These are phyloP conservation scores for Calonectria pseudoturangicola DNA, from an alignment of 2,329 filamentous ascomycete genomes.

Conservation along the genomic window DNA sequence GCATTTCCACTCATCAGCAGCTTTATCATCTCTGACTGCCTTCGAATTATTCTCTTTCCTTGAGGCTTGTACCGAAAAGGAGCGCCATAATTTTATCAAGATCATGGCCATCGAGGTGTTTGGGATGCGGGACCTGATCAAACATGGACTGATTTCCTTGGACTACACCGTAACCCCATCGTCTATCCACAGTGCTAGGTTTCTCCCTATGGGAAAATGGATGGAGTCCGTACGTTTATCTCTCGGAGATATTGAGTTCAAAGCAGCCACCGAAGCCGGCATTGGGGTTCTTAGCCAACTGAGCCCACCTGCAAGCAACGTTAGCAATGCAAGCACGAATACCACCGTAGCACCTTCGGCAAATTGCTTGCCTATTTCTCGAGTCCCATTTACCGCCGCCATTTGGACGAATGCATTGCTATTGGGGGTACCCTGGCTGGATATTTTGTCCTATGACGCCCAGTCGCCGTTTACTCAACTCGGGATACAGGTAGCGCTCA, in stretches of 20 bases:
- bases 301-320: conserved; percentile 8
- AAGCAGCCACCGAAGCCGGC: conserved; percentile 9
- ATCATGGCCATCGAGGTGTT: conserved; percentile 29
- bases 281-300: conserved; percentile 25
- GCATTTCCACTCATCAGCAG: background rate
- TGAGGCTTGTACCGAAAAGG: conserved; percentile 12
- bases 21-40: conserved; percentile 1
- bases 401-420: conserved; percentile 19
- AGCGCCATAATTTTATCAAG: conserved; percentile 25
- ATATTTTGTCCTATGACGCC: conserved; percentile 20
- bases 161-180: conserved; percentile 30
- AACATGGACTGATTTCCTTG: conserved; percentile 26
- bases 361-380: conserved; percentile 22
- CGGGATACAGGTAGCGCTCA: background rate
- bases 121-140: conserved; percentile 29
- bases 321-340: background rate
- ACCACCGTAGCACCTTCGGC: background rate
- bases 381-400: conserved; percentile 25
- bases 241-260: conserved; percentile 29
- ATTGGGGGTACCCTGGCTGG: conserved; percentile 19
- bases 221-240: background rate
- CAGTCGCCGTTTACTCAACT: conserved; percentile 25
- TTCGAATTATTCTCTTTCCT: conserved; percentile 33
- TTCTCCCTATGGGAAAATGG: conserved; percentile 28
- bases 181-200: conserved; percentile 11